Percentiles rank a stretch among this genome's conserved stretches.
phyloP scores from a whole-genome alignment of 768 basidiomycete species.

The Dioszegia aurantiaca region DNA sequence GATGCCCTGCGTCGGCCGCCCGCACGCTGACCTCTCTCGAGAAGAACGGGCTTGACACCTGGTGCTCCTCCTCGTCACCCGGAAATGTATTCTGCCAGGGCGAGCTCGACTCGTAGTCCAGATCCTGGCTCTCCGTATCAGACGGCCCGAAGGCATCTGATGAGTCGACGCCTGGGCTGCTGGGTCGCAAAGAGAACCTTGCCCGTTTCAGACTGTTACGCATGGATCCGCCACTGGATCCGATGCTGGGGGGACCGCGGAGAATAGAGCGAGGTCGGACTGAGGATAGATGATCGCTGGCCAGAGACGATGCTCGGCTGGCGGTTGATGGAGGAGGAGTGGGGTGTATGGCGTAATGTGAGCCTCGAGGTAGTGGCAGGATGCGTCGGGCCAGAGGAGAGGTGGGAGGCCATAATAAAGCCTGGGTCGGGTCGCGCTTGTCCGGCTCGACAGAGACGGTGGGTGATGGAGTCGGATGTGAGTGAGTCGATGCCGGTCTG shows the following conservation, averaged over 20 bases:
- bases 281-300: slow-evolving; percentile 13
- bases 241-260: slow-evolving; percentile 19
- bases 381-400: slow-evolving; percentile 3
- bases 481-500: neutral
- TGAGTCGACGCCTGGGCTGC: slow-evolving; percentile 11
- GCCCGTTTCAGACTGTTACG: slow-evolving; percentile 22
- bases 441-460: slow-evolving; percentile 5
- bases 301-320: slow-evolving; percentile 16
- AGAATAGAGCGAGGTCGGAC: slow-evolving; percentile 19
- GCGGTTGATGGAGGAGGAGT: slow-evolving; percentile 22
- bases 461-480: slow-evolving; percentile 12
- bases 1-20: slow-evolving; percentile 33
- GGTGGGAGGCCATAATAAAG: neutral
- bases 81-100: too few relatives aligned
- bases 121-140: slow-evolving; percentile 10
- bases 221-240: slow-evolving; percentile 1
- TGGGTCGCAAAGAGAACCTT: slow-evolving; percentile 30
- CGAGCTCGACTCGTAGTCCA: slow-evolving; percentile 6
- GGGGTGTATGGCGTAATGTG: slow-evolving; percentile 22
- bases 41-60: slow-evolving; percentile 21
- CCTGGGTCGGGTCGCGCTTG: neutral
- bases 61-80: neutral
- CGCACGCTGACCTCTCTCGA: slow-evolving; percentile 22
- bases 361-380: slow-evolving; percentile 1
- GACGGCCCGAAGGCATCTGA: slow-evolving; percentile 13